Conservation (phyloP, 129 eudicot genomes). For the Saussurea involucrata region DNA sequence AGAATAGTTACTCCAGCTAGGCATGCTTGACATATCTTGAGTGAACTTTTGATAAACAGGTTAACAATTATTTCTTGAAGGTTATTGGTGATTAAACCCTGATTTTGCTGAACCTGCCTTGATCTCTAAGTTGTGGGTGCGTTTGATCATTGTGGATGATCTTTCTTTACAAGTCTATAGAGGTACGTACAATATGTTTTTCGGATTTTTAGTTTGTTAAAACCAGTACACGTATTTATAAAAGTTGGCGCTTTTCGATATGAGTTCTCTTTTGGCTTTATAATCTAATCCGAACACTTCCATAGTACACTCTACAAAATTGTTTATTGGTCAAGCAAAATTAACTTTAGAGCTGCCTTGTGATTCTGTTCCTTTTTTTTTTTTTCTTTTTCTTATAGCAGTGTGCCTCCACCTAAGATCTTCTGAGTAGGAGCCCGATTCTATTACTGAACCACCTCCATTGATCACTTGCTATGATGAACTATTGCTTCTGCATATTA, state of each 20-base stretch:
- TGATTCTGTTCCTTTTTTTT: not conserved
- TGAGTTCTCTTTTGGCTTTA: not conserved
- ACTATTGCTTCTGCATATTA: not conserved
- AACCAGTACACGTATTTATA: not conserved
- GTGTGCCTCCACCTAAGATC: not conserved
- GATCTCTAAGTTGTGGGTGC: not conserved
- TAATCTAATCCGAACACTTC: not conserved
- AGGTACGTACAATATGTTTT: not conserved
- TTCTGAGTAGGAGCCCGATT: not conserved
- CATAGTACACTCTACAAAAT: not conserved
- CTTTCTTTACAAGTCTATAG: not conserved
- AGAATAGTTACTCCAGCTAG: no score
- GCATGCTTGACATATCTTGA: no score
- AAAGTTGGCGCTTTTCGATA: not conserved
- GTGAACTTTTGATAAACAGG: no score
- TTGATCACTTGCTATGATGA: not conserved
- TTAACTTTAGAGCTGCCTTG: not conserved
- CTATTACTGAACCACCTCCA: not conserved
- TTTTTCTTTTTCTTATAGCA: no score
- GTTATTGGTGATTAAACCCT: no score
- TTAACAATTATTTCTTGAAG: no score
- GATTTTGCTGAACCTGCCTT: no score
- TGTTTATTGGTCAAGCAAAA: not conserved
- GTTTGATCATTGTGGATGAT: not conserved
- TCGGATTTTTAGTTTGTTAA: not conserved